phyloP scores from a whole-genome alignment of 345 rosid species.

The Psidium friedrichsthalianum region DNA sequence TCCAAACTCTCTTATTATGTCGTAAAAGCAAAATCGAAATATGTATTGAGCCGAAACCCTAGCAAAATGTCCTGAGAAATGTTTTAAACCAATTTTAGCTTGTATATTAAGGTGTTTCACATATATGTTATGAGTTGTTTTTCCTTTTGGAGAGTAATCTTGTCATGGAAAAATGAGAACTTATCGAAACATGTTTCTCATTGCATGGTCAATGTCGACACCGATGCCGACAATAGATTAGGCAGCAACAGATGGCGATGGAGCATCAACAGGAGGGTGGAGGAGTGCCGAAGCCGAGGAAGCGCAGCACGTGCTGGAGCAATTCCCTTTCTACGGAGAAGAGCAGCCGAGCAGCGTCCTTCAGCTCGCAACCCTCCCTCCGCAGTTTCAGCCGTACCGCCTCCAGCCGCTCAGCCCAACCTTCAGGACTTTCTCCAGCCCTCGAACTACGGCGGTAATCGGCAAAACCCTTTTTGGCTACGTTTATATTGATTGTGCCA shows the following conservation, averaged over 20 bases:
- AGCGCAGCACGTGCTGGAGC: slow-evolving; percentile 1
- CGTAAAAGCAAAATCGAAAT: neutral
- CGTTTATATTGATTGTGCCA: neutral
- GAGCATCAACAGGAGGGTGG: neutral
- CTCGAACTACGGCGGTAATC: slow-evolving; percentile 2
- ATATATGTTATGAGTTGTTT: neutral
- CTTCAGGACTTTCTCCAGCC: slow-evolving; percentile 20
- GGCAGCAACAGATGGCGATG: slow-evolving; percentile 1
- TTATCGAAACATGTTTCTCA: neutral
- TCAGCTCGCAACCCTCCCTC: slow-evolving; percentile 8
- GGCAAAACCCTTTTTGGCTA: neutral
- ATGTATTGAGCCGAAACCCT: neutral
- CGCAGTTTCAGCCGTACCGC: slow-evolving; percentile 2
- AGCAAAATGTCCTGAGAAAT: neutral
- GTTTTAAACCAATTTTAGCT: neutral
- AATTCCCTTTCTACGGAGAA: slow-evolving; percentile 10
- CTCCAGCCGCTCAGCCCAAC: slow-evolving; percentile 18
- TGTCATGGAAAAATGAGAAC: neutral
- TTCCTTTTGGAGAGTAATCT: neutral
- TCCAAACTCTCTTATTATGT: neutral
- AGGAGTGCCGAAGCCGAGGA: neutral
- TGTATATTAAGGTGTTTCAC: neutral
- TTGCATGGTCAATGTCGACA: neutral
- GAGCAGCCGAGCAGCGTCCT: slow-evolving; percentile 16
- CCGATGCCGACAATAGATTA: neutral